phyloP scores from a whole-genome alignment of 352 stramenopile species.

The Peronospora farinosa region DNA sequence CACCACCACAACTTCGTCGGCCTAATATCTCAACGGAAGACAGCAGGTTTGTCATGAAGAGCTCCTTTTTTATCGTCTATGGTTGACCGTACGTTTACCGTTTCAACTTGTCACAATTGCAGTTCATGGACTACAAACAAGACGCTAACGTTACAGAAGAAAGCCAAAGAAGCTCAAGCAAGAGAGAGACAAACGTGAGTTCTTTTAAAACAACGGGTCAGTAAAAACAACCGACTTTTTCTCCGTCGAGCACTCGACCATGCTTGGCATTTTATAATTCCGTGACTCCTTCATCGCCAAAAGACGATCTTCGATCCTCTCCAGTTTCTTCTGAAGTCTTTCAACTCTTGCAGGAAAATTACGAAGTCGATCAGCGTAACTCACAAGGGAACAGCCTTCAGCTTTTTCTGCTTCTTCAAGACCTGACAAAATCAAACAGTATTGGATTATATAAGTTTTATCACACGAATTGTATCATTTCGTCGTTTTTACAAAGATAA shows the following conservation, averaged over 20 bases:
- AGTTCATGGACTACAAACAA: constrained; percentile 69
- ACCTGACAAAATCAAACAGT: constrained; percentile 21
- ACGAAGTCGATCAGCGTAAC: constrained; percentile 65
- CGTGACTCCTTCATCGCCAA: constrained; percentile 52
- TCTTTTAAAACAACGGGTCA: constrained; percentile 44
- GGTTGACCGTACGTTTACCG: neutral
- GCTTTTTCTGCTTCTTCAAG: constrained; percentile 60
- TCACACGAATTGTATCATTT: neutral
- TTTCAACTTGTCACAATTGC: neutral
- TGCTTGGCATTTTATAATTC: constrained; percentile 26
- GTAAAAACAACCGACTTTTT: constrained; percentile 24
- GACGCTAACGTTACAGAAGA: constrained; percentile 46
- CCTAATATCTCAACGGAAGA: constrained; percentile 74
- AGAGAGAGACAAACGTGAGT: too few species aligned
- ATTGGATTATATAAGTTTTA: neutral
- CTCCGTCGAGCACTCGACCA: constrained; percentile 24
- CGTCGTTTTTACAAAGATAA: neutral
- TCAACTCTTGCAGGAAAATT: constrained; percentile 62
- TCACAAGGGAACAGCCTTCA: constrained; percentile 47
- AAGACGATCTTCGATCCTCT: constrained; percentile 59
- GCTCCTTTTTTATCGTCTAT: neutral
- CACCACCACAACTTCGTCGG: constrained; percentile 54
- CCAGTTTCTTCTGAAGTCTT: constrained; percentile 59
- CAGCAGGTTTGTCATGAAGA: constrained; percentile 29
- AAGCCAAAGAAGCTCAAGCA: constrained; percentile 19